These are phyloP conservation scores for Posidonia australis DNA, from an alignment of 106 monocot species.

Conservation along the genomic window DNA sequence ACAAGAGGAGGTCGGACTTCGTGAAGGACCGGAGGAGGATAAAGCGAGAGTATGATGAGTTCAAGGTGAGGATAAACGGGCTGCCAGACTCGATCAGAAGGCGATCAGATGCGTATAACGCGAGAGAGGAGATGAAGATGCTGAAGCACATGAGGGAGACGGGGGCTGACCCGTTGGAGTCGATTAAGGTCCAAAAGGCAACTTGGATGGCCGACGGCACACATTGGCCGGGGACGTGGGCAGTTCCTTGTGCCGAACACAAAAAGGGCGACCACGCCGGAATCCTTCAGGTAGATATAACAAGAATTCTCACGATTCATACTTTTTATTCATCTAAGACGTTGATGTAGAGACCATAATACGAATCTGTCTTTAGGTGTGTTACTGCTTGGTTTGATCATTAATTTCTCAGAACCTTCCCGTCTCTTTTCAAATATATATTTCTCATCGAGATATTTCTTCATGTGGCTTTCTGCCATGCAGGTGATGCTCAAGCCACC, in stretches of 20 bases:
- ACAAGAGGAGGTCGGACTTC: constrained; percentile 26
- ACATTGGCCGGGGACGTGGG: constrained; percentile 36
- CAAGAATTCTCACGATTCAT: too few species aligned
- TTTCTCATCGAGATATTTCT: too few species aligned
- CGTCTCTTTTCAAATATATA: too few species aligned
- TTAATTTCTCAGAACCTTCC: too few species aligned
- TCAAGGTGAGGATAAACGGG: constrained; percentile 37
- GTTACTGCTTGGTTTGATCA: too few species aligned
- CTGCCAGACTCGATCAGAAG: constrained; percentile 24
- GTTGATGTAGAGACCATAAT: too few species aligned
- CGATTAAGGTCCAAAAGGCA: constrained; percentile 25
- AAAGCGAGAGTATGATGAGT: constrained; percentile 41
- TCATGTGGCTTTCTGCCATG: too few species aligned
- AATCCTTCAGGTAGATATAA: constrained; percentile 30
- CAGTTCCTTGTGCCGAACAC: constrained; percentile 9
- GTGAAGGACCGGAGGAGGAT: constrained; percentile 32
- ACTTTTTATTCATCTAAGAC: too few species aligned
- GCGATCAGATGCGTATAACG: constrained; percentile 29
- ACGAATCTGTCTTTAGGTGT: too few species aligned
- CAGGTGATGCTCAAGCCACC: constrained; percentile 24
- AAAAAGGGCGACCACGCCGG: constrained; percentile 25
- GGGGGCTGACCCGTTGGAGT: constrained; percentile 16
- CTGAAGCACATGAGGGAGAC: constrained; percentile 15
- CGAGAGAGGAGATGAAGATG: constrained; percentile 22
- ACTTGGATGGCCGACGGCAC: constrained; percentile 41